Evolutionary conservation across 1,284 basidiomycete genomes (phyloP), one percentile per base, ranked within the genome.

Genomic region (Austroboletus novae-zelandiae): DNA sequence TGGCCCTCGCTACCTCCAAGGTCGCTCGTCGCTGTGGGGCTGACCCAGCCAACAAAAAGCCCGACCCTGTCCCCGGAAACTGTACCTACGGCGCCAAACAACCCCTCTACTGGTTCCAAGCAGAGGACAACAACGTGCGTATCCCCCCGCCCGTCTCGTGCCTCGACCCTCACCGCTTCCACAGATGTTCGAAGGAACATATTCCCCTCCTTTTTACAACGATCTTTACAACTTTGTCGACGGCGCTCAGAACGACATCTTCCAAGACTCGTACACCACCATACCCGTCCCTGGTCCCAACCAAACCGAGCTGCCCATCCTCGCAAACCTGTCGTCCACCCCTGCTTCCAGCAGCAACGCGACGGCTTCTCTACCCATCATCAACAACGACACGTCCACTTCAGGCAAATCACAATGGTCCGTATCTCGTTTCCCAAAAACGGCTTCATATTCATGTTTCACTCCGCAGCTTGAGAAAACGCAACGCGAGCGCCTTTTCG

Each of bases 1-100:
- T 77, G 2, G 66, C 76, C 0, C 62, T 87, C 25, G 80, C 80
- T 5, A 72, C 72, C 27, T 69, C 84, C 31, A 66, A 79, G 54
- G 61, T 82, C 14, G 61, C 83, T 34, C 74, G 81, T 36, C 76
- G 81, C 35, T 86, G 85, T 53, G 84, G 83, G 11, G 71, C 74
- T 4, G 83, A 85, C 54, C 69, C 73, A 0, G 56, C 60, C 1
- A 74, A 75, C 51, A 60, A 69, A 30, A 73, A 70, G 50, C 55
- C 65, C 3, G 58, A 72, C 17, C 68, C 75, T 1, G 69, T 68
- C n/a, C 77, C 76, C 2, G 76, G 72, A 13, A 88, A 88, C 62
- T 87, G 85, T 66, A 86, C 84, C 5, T 77, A 79, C 54, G 84
- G 84, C 23, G 76, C 84, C 17, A 84, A 86, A 60, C 71, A 74